Conservation (phyloP, 768 basidiomycete genomes). For the Pleurotus ostreatus region DNA sequence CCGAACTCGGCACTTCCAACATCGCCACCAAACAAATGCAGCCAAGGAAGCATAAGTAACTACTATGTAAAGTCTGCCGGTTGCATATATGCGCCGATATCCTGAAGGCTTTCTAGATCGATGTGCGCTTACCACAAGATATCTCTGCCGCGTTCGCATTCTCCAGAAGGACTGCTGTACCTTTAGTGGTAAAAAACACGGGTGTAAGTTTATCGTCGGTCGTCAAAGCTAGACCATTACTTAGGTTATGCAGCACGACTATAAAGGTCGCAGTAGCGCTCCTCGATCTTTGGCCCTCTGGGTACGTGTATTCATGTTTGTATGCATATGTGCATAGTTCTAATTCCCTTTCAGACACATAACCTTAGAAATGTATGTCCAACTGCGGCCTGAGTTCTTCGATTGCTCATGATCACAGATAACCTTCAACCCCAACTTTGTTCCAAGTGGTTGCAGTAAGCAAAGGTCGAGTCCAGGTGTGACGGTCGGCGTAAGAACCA, state of each 20-base stretch:
- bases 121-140: slow-evolving; percentile 35
- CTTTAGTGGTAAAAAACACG: slow-evolving; percentile 48
- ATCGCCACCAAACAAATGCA: slow-evolving; percentile 25
- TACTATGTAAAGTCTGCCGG: slow-evolving; percentile 27
- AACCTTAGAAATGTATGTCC: slow-evolving; percentile 32
- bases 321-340: not conserved
- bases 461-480: slow-evolving; percentile 21
- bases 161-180: slow-evolving; percentile 30
- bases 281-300: slow-evolving; percentile 39
- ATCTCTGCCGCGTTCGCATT: slow-evolving; percentile 43
- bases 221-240: too few species aligned
- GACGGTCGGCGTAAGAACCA: slow-evolving; percentile 31
- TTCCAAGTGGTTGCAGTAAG: slow-evolving; percentile 30
- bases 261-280: slow-evolving; percentile 43
- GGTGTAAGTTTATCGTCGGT: slow-evolving; percentile 30
- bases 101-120: slow-evolving; percentile 26
- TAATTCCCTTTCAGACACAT: slow-evolving; percentile 26
- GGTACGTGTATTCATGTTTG: slow-evolving; percentile 22
- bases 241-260: slow-evolving; percentile 35
- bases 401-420: slow-evolving; percentile 22
- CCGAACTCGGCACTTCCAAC: slow-evolving; percentile 26
- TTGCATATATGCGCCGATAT: slow-evolving; percentile 5
- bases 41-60: slow-evolving; percentile 31
- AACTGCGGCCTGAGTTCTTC: not conserved
- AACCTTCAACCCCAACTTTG: slow-evolving; percentile 27